Base-by-base conservation (phyloP, 73 alveolate genomes). In the Uronychia binucleata region DNA sequence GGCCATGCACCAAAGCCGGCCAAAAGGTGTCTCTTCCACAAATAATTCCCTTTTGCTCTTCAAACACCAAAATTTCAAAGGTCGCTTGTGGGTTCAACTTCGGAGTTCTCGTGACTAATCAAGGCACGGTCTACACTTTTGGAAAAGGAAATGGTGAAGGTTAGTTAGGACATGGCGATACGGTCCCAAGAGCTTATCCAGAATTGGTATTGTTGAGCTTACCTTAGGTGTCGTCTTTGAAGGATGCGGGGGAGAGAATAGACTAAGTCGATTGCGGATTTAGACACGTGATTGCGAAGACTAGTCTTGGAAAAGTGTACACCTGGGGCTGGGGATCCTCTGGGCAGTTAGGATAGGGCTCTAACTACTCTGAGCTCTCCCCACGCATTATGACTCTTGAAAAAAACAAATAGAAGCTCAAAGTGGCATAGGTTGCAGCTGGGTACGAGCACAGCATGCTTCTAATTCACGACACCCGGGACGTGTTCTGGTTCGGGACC, bases 241-340 rank as follows among this genome's bases (percentile, higher is more conserved):
- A 82, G 78, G 94, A 88, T 57, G 88, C 89, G 27, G 96, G 95
- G 57, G 99, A 98, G 88, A 94, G 98, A 91, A 92, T 96, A 26
- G 98, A 96, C 57, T 94, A 94, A 67, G 88, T 97, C 1, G 97
- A 96, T n/a, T 98, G 99, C 79, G 99, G 99, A 0, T 96, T 91
- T 85, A 93, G 95, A 67, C 99, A 98, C 86, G 93, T 95, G 29
- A 95, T 98, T 1, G 99, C 99, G 26, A 98, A 92, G 89, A 91
- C 99, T 28, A 82, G 98, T 31, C 94, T 98, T 19, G 99, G 99
- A n/a, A 96, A 97, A 76, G 97, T 98, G 11, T 98, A 95, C 84
- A 96, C 99, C 0, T 98, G 99, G 99, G 99, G 99, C 1, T 95
- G 97, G 93, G 99, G 99, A 14, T 81, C 96, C 34, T 91, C 89